Percentiles rank a stretch among this genome's conserved stretches.
Evolutionary conservation across 805 yeast species (phyloP).

Genomic region (Candida tammaniensis): DNA sequence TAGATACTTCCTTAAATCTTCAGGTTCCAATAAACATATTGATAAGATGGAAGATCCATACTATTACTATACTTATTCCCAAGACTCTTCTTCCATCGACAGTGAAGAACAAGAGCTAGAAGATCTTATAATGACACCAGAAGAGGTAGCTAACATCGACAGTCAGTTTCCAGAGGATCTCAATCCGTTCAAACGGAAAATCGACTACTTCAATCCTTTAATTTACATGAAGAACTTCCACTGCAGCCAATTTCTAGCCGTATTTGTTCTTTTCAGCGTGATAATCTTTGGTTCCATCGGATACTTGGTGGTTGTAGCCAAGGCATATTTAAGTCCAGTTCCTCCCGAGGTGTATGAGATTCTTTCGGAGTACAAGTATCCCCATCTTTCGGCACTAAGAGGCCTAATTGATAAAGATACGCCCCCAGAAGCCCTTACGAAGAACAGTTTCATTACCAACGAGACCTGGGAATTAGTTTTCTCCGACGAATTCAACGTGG

Average conservation of each 20-base stretch:
- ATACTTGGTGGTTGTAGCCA: constrained; percentile 10
- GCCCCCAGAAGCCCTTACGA: constrained; percentile 50
- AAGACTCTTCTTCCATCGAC: neutral
- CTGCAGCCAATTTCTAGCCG: constrained; percentile 11
- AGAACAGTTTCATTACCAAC: constrained; percentile 33
- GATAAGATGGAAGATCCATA: constrained; percentile 13
- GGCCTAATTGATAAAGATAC: constrained; percentile 73
- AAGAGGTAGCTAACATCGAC: constrained; percentile 11
- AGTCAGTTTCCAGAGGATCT: constrained; percentile 9
- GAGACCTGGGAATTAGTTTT: constrained; percentile 32
- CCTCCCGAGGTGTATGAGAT: constrained; percentile 24
- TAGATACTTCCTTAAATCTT: constrained; percentile 12
- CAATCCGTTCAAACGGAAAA: constrained; percentile 9
- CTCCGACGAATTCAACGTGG: constrained; percentile 38
- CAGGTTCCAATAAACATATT: constrained; percentile 4
- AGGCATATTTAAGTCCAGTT: constrained; percentile 2
- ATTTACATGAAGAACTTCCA: constrained; percentile 9
- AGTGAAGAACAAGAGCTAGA: constrained; percentile 1
- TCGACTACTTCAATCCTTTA: constrained; percentile 12
- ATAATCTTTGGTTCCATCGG: constrained; percentile 15
- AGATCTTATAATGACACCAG: constrained; percentile 9
- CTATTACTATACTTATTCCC: constrained; percentile 12
- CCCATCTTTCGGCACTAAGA: constrained; percentile 56
- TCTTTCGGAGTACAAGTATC: constrained; percentile 56
- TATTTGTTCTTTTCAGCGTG: constrained; percentile 8